Evolutionary conservation across 2,329 filamentous ascomycete genomes (phyloP).

Genomic region (Lasiodiplodia gonubiensis): DNA sequence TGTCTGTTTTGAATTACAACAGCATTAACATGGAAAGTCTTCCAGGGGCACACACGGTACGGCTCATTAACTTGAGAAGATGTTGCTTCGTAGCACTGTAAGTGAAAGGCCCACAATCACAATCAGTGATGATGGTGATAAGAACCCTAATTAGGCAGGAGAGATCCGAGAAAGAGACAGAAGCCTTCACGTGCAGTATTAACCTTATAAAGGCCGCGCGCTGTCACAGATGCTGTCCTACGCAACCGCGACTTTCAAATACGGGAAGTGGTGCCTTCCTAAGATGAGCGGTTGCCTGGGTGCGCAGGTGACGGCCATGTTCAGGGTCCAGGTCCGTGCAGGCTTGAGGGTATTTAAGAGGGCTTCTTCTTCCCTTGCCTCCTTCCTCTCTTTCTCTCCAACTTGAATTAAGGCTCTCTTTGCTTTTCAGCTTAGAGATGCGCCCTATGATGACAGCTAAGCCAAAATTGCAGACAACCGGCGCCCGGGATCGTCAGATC

Average conservation of each 20-base stretch:
- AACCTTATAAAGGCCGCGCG: no score
- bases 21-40: no score
- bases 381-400: neutral
- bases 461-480: constrained; percentile 11
- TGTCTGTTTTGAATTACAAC: no score
- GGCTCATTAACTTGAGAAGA: no score
- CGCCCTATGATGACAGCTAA: constrained; percentile 5
- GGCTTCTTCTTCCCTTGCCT: neutral
- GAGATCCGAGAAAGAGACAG: no score
- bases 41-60: no score
- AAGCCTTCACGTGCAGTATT: no score
- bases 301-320: neutral
- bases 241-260: neutral
- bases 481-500: neutral
- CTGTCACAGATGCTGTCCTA: neutral
- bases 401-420: neutral
- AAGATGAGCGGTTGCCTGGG: no score
- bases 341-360: neutral
- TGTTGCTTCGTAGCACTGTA: no score
- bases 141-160: no score
- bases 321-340: constrained; percentile 1
- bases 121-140: no score
- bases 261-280: neutral
- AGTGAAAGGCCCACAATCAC: accelerated
- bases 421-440: neutral